Evolutionary conservation across 2,329 filamentous ascomycete species (phyloP).

Genomic region (Penicillium sumatraense): DNA sequence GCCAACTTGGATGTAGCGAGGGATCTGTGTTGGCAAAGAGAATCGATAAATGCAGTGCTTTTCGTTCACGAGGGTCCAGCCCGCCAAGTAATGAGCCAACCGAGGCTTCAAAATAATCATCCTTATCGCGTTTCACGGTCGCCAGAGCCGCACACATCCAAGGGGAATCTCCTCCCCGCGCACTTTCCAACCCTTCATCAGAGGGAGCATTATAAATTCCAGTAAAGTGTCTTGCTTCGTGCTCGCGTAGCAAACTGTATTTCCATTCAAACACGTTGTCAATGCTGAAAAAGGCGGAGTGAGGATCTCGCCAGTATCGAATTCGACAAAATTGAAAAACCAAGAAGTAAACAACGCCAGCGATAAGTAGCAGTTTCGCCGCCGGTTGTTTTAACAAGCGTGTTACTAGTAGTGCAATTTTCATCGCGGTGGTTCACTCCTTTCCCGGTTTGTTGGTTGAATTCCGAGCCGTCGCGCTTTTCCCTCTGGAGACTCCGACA

Average conservation of each 20-base stretch:
- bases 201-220: conserved; percentile 22
- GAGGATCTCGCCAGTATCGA: neutral
- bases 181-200: conserved; percentile 10
- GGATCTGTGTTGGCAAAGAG: conserved; percentile 32
- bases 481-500: neutral
- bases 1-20: conserved; percentile 29
- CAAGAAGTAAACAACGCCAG: conserved; percentile 11
- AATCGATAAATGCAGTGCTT: conserved; percentile 24
- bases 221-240: conserved; percentile 4
- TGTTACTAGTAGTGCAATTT: neutral
- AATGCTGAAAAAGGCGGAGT: neutral
- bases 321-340: neutral
- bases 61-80: conserved; percentile 25
- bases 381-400: conserved; percentile 8
- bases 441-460: too few relatives aligned
- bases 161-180: conserved; percentile 9
- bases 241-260: too few relatives aligned
- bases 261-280: neutral
- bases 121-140: conserved; percentile 26
- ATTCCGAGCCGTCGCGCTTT: neutral
- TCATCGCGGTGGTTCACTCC: neutral
- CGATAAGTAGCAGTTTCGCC: conserved; percentile 2
- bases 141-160: conserved; percentile 29
- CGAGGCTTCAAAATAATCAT: conserved; percentile 32
- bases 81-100: conserved; percentile 30